Evolutionary conservation across 1,139 yeast species (phyloP).

Genomic region (Pichia norvegensis): DNA sequence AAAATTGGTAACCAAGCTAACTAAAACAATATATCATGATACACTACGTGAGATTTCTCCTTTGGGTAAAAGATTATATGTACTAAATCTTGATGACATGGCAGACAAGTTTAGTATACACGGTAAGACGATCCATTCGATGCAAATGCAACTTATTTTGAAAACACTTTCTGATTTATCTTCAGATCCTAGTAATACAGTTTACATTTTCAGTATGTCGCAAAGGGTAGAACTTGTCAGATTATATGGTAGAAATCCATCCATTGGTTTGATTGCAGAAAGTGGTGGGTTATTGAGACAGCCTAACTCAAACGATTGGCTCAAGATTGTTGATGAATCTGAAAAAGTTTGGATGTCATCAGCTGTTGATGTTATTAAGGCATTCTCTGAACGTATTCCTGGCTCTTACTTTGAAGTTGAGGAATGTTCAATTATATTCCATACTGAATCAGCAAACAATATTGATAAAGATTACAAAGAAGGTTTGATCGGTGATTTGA

Average conservation of each 20-base stretch:
- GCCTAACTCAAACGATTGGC: constrained; percentile 53
- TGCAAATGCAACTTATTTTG: constrained; percentile 42
- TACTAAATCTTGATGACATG: constrained; percentile 45
- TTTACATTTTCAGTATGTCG: constrained; percentile 64
- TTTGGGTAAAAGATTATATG: constrained; percentile 39
- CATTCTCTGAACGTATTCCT: constrained; percentile 72
- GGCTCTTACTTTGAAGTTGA: constrained; percentile 67
- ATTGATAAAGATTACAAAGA: constrained; percentile 64
- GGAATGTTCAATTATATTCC: constrained; percentile 69
- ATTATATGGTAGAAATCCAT: constrained; percentile 57
- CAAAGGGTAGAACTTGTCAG: constrained; percentile 59
- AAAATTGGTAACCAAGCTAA: constrained; percentile 27
- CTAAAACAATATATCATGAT: constrained; percentile 33
- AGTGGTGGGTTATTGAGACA: constrained; percentile 71
- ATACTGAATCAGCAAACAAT: constrained; percentile 50
- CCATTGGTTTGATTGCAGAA: constrained; percentile 80
- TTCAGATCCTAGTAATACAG: constrained; percentile 46
- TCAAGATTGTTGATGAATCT: constrained; percentile 45
- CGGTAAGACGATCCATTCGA: constrained; percentile 26
- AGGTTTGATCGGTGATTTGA: constrained; percentile 73
- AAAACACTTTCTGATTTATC: constrained; percentile 43
- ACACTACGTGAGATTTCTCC: constrained; percentile 21
- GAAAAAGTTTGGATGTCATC: constrained; percentile 56
- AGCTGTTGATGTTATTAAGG: constrained; percentile 50
- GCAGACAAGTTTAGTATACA: constrained; percentile 26